These are phyloP conservation scores for Thermomyces lanuginosus DNA, from an alignment of 2,329 filamentous ascomycete genomes.

Conservation along the genomic window DNA sequence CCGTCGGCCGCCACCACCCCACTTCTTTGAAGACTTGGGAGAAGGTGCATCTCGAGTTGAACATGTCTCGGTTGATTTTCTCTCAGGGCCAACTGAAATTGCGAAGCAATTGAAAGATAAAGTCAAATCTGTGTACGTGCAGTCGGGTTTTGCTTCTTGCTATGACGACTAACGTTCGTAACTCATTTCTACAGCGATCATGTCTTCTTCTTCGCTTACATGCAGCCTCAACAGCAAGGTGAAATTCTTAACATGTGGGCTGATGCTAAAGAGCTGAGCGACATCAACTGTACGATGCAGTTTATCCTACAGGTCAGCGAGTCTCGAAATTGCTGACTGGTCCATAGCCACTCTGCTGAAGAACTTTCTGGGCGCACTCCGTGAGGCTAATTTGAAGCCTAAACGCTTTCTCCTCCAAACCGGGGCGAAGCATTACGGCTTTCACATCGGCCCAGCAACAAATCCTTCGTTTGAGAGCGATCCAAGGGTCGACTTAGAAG, in stretches of 20 bases:
- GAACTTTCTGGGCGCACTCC: constrained; percentile 3
- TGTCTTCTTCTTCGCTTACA: constrained; percentile 4
- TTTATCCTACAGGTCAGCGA: background rate
- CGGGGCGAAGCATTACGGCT: constrained; percentile 3
- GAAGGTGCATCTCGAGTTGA: constrained; percentile 2
- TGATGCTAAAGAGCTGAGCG: constrained; percentile 2
- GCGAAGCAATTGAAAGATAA: constrained; percentile 1
- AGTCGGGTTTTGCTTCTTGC: background rate
- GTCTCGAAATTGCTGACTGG: background rate
- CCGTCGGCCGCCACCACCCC: constrained; percentile 2
- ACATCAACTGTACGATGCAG: constrained; percentile 1
- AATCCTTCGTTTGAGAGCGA: constrained; percentile 3
- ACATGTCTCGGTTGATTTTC: constrained; percentile 2
- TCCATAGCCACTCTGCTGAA: constrained; percentile 1
- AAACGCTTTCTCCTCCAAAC: constrained; percentile 4
- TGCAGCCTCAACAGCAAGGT: constrained; percentile 4
- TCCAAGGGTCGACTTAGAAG: constrained; percentile 3
- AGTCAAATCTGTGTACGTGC: constrained; percentile 1
- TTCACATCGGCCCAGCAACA: constrained; percentile 3
- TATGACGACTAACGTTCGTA: too few relatives aligned
- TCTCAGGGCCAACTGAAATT: constrained; percentile 1
- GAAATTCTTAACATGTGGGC: constrained; percentile 3
- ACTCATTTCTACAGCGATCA: constrained; percentile 2
- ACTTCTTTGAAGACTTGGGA: constrained; percentile 3
- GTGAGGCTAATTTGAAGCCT: constrained; percentile 1